Percentiles rank a stretch among this genome's conserved stretches.
These are phyloP conservation scores for Scytalidium lignicola DNA, from an alignment of 2,329 filamentous ascomycete species.

Conservation along the genomic window DNA sequence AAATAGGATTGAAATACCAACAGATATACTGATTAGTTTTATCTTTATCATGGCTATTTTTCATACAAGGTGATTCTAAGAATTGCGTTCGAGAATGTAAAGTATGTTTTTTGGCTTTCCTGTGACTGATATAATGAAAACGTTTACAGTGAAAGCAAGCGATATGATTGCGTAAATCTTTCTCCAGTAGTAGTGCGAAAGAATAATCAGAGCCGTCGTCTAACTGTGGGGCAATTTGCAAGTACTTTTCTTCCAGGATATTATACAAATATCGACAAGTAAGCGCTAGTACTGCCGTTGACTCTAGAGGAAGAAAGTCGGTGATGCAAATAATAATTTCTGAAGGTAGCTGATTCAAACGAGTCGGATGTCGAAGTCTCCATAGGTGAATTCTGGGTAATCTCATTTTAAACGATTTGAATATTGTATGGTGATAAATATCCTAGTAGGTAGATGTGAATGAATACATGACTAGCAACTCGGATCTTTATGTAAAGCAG, in stretches of 20 bases:
- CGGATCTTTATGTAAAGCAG: too few relatives aligned
- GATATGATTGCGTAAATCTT: slow-evolving; percentile 8
- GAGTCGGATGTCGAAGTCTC: slow-evolving; percentile 6
- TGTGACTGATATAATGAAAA: slow-evolving; percentile 6
- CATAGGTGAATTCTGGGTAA: neutral
- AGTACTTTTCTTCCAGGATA: neutral
- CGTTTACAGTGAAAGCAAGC: slow-evolving; percentile 7
- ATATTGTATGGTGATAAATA: neutral
- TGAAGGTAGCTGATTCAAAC: slow-evolving; percentile 6
- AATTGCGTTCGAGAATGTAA: neutral
- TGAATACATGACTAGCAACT: neutral
- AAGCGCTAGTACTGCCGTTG: slow-evolving; percentile 1
- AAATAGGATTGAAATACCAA: slow-evolving; percentile 6
- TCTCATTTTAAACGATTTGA: neutral
- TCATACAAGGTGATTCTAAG: neutral
- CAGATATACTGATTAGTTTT: neutral
- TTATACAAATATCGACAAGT: neutral
- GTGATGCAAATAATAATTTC: slow-evolving; percentile 6
- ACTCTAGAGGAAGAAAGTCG: slow-evolving; percentile 5
- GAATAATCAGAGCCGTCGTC: neutral
- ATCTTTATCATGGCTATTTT: neutral
- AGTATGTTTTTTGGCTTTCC: neutral
- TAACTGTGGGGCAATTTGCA: neutral
- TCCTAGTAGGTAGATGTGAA: neutral
- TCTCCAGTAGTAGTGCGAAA: slow-evolving; percentile 7